Evolutionary conservation across 495 filamentous ascomycete genomes (phyloP), one percentile per base, ranked within the genome.

Genomic region (Penicillium canariense): DNA sequence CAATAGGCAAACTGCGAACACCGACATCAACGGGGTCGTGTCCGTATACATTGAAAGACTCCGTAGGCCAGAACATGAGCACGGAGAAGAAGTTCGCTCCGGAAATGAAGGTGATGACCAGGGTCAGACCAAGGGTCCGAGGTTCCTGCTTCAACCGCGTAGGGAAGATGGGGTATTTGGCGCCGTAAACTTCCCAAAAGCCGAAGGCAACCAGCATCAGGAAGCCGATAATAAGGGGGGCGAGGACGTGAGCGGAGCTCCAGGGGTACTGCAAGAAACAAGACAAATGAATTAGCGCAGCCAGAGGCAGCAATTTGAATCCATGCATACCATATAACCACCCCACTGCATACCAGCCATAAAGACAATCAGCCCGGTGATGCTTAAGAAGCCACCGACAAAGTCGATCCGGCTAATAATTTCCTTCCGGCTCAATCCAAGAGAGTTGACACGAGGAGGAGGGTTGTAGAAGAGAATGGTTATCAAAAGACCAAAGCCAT

Each of bases 31-130:
- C 65, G 5, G 86, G 85, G 52, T 87, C 81, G 52, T 88, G 84
- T 12, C 85, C 86, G 55, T 87, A 89, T 8, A 88, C 84, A 60
- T 89, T 89, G 74, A 84, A 88, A 1, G 85, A 82, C 68, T 89
- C 81, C 0, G 83, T 86, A 0, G 87, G 87, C 87, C 86, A 89
- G 59, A 89, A 84, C 67, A 89, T 79, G 23, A 89, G 64, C 3
- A 88, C 81, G 12, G 84, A 84, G 71, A 89, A 88, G 77, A 89
- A 89, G 64, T 89, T 89, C 50, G 85, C 84, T 9, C 87, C 87
- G 8, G 80, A 84, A 40, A 90, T 87, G 68, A 86, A 87, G 10
- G 86, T 88, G 65, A 90, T 88, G 48, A 89, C 61, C 3, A 90
- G 71, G 0, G 84, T 89, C 5, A 89, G 67, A 17, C 73, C 68